Evolutionary conservation across 2,329 filamentous ascomycete genomes (phyloP).

Genomic region (Drechslerella coelobrocha): DNA sequence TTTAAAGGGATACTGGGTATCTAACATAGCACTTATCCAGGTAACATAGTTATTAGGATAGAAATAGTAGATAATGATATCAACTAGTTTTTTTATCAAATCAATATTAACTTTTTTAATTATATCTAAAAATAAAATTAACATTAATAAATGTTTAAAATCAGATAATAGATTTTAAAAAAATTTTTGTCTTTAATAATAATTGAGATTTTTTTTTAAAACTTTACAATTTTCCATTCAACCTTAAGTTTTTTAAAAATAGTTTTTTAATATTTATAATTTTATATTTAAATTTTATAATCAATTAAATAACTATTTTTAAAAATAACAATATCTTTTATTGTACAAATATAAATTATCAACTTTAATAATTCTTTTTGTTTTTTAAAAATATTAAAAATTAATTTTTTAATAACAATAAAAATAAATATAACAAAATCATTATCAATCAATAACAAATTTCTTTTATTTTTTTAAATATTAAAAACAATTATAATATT

Average conservation of each 20-base stretch:
- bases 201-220: slow-evolving; percentile 14
- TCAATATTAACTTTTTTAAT: too few relatives aligned
- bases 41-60: too few relatives aligned
- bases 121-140: slow-evolving; percentile 10
- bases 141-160: background rate
- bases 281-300: background rate
- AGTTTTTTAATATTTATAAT: slow-evolving; percentile 16
- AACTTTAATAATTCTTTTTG: background rate
- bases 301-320: too few relatives aligned
- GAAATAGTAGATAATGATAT: too few relatives aligned
- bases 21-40: too few relatives aligned
- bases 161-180: background rate
- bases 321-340: background rate
- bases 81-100: too few relatives aligned
- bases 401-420: slow-evolving; percentile 17
- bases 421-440: slow-evolving; percentile 9
- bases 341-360: background rate
- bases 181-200: slow-evolving; percentile 3
- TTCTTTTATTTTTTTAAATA: slow-evolving; percentile 11
- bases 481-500: background rate
- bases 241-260: background rate
- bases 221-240: background rate
- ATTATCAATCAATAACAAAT: slow-evolving; percentile 14
- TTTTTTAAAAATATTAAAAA: slow-evolving; percentile 17
- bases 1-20: too few relatives aligned